These are phyloP conservation scores for Kwoniella europaea DNA, from an alignment of 768 basidiomycete genomes.

Conservation along the genomic window DNA sequence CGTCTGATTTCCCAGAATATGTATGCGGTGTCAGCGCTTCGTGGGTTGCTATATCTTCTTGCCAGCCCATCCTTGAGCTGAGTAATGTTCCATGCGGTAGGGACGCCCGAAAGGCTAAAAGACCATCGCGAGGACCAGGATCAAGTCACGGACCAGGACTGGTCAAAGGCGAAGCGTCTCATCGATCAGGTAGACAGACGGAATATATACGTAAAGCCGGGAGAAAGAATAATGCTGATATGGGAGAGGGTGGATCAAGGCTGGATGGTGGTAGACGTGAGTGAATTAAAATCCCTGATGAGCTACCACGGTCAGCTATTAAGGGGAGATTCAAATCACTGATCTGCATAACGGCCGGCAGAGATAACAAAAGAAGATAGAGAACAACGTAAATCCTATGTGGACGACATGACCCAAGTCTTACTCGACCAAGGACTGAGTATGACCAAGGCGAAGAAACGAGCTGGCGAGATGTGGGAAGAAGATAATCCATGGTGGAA, in stretches of 20 bases:
- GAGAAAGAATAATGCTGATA: constrained; percentile 43
- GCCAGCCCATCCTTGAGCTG: background rate
- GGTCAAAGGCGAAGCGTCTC: constrained; percentile 48
- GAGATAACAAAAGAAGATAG: constrained; percentile 50
- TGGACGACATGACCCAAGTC: constrained; percentile 30
- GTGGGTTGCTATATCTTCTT: constrained; percentile 16
- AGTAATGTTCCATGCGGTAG: constrained; percentile 12
- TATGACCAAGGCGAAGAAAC: constrained; percentile 38
- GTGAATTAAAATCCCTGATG: background rate
- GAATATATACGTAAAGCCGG: constrained; percentile 53
- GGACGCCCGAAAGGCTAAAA: constrained; percentile 42
- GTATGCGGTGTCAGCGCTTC: constrained; percentile 52
- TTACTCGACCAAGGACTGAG: constrained; percentile 34
- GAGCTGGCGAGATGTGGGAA: constrained; percentile 40
- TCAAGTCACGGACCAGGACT: constrained; percentile 32
- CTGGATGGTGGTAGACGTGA: constrained; percentile 47
- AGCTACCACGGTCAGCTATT: too few relatives aligned
- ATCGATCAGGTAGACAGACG: constrained; percentile 52
- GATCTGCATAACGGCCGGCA: background rate
- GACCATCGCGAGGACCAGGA: constrained; percentile 32
- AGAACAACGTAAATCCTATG: constrained; percentile 31
- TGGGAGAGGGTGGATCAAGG: constrained; percentile 39
- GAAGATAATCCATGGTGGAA: constrained; percentile 50
- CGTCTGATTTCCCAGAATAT: constrained; percentile 55
- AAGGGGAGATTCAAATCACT: too few relatives aligned